A percentile compares a stretch with the other conserved stretches of the same genome.
Conservation (phyloP, 2,329 filamentous ascomycete species). For the Colletotrichum sp. region DNA sequence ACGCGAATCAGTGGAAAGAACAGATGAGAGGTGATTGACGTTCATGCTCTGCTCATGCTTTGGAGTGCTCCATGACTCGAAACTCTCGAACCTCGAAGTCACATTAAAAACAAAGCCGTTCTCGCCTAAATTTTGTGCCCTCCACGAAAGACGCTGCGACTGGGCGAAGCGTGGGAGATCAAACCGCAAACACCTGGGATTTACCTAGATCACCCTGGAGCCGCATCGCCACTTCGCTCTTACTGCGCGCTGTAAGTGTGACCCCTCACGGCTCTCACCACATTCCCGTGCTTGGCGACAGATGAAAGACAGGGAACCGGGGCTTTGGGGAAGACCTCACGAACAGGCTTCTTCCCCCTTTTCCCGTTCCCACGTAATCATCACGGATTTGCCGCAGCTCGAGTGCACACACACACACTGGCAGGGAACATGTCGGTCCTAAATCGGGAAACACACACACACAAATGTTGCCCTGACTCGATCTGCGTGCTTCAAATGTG, state of each 20-base stretch:
- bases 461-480: not conserved
- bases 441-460: not conserved
- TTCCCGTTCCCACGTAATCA: not conserved
- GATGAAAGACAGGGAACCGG: not conserved
- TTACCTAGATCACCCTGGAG: not conserved
- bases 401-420: not conserved
- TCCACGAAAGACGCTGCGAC: not conserved
- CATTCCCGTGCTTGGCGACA: not conserved
- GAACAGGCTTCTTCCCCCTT: not conserved
- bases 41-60: not conserved
- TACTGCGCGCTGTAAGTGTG: not conserved
- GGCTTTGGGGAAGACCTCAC: not conserved
- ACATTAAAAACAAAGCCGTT: not conserved
- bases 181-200: conserved; percentile 11
- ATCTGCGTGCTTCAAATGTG: not conserved
- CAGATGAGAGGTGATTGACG: not conserved
- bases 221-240: not conserved
- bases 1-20: not conserved
- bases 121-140: not conserved
- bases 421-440: not conserved
- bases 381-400: not conserved
- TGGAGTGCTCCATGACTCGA: not conserved
- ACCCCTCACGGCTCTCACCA: not conserved
- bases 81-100: not conserved
- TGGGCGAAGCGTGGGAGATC: conserved; percentile 14